Base-by-base conservation (phyloP, 176 grass and related monocot species). In the Zizania latifolia region DNA sequence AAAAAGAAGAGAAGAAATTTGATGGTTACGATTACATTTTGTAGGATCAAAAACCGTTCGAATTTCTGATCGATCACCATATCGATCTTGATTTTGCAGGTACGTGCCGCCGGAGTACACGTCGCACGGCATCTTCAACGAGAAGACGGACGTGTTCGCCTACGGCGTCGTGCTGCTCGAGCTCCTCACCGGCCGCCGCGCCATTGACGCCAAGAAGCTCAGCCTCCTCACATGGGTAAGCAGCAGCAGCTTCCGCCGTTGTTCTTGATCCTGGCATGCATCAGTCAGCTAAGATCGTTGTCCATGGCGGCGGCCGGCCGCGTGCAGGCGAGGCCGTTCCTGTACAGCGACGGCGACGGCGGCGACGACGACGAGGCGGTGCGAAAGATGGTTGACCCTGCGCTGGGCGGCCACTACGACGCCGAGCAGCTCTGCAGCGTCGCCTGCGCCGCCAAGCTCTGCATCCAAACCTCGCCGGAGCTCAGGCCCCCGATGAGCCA, bases 41-140 rank as follows among this genome's bases (percentile, higher is more conserved):
- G n/a, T n/a, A n/a, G n/a, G n/a, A n/a, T n/a, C n/a, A n/a, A n/a
- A n/a, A n/a, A n/a, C n/a, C n/a, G n/a, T n/a, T n/a, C n/a, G n/a
- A n/a, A 36, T 36, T 36, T 3, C 34, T 36, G 34, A 36, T 36
- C 6, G 34, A 36, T 36, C 34, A 62, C 50, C 1, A 53, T n/a
- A 24, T 11, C 9, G 32, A 65, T 64, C 21, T 9, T 38, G 5
- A 16, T 26, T 59, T 9, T 41, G 50, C 62, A 93, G 87, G 3
- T 98, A 93, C 63, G 28, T 98, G 10, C 88, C 91, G 16, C 94
- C 94, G 0, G 94, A 94, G 56, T 98, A 94, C 82, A 86, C 86
- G 3, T 92, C 80, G 54, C 81, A 98, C 38, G 94, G 94, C 40
- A 85, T 98, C 37, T 74, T 98, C 68, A 86, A 89, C 67, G 94